Percentiles rank a stretch among this genome's conserved stretches.
These are phyloP conservation scores for Ploettnerulaceae sp. DNA, from an alignment of 2,329 filamentous ascomycete species.

Conservation along the genomic window DNA sequence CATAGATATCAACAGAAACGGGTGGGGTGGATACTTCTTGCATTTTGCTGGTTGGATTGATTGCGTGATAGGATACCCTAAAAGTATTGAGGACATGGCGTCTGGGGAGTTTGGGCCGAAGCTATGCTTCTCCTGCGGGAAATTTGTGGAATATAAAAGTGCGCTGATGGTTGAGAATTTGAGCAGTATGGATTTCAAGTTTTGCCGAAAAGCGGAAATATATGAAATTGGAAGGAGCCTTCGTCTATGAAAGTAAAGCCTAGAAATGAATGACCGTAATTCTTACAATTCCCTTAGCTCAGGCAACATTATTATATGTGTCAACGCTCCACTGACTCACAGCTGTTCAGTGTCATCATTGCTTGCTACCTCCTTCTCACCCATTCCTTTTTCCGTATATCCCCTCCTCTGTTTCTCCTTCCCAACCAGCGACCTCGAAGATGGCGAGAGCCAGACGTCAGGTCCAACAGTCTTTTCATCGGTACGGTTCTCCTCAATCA, in stretches of 20 bases:
- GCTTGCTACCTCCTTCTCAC: background rate
- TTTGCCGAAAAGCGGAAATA: too few relatives aligned
- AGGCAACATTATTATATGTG: too few relatives aligned
- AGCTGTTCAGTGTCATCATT: background rate
- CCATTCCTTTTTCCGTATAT: constrained; percentile 1
- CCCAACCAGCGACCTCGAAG: constrained; percentile 60
- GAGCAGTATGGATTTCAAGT: too few relatives aligned
- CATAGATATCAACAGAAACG: constrained; percentile 7
- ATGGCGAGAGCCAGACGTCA: constrained; percentile 59
- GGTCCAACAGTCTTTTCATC: constrained; percentile 51
- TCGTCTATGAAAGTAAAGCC: too few relatives aligned
- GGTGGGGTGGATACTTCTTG: background rate
- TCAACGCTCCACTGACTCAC: too few relatives aligned
- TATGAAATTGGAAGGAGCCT: too few relatives aligned
- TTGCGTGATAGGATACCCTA: background rate
- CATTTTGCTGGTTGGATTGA: background rate
- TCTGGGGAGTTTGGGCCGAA: background rate
- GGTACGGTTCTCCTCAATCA: constrained; percentile 48
- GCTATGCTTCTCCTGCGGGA: too few relatives aligned
- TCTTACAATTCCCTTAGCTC: too few relatives aligned
- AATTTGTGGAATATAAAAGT: too few relatives aligned
- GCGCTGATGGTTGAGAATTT: background rate
- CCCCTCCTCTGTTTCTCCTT: constrained; percentile 48
- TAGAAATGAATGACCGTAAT: too few relatives aligned
- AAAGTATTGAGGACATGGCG: background rate